These are phyloP conservation scores for Komagataella mondaviorum DNA, from an alignment of 805 yeast genomes.

Conservation along the genomic window DNA sequence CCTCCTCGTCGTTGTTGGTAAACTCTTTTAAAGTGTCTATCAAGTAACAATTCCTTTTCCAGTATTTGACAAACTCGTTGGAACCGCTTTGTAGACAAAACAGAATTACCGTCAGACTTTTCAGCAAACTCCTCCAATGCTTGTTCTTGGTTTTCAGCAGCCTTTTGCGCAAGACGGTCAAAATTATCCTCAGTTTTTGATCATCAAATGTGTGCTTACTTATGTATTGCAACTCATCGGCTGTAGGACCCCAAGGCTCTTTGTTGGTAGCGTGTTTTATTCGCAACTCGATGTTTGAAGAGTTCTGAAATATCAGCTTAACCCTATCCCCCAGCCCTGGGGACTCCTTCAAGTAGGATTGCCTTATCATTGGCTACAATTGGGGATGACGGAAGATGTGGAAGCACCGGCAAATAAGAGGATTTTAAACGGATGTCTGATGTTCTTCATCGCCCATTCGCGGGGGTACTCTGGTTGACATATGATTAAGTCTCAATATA, in stretches of 20 bases:
- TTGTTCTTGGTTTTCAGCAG: conserved; percentile 16
- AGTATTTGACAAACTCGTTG: conserved; percentile 32
- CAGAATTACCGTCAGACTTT: conserved; percentile 37
- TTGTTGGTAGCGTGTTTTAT: conserved; percentile 32
- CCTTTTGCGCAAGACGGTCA: conserved; percentile 25
- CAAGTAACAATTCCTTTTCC: conserved; percentile 22
- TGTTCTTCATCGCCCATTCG: neutral
- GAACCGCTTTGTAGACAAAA: conserved; percentile 44
- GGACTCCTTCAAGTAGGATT: neutral
- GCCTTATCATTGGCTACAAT: neutral
- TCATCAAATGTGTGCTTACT: conserved; percentile 29
- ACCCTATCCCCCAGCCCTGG: neutral
- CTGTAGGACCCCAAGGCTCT: conserved; percentile 43
- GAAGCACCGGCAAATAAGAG: neutral
- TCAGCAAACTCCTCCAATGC: conserved; percentile 27
- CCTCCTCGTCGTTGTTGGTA: conserved; percentile 10
- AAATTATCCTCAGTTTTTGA: conserved; percentile 24
- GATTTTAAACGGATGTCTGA: neutral
- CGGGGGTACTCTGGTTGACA: neutral
- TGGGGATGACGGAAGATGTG: neutral
- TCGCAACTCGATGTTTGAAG: neutral
- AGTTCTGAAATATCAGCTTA: neutral
- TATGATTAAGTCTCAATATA: neutral
- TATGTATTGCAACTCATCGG: conserved; percentile 38
- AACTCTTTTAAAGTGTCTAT: conserved; percentile 15